Conservation (phyloP, 805 yeast species). For the Kluyveromyces dobzhanskii region DNA sequence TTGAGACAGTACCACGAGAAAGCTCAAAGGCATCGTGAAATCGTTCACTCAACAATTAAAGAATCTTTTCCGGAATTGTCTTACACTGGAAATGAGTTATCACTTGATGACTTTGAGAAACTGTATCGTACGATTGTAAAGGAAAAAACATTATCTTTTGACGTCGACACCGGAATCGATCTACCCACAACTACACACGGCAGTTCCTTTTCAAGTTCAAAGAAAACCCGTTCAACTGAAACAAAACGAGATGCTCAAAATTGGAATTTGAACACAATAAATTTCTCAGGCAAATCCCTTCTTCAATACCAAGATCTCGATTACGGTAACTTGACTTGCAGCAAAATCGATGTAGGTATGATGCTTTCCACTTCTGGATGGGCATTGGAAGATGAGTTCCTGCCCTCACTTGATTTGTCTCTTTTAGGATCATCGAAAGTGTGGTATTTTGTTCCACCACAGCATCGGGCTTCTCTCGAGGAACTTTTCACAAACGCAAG, state of each 20-base stretch:
- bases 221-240: background rate
- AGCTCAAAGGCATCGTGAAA: conserved; percentile 36
- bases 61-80: conserved; percentile 15
- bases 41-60: conserved; percentile 5
- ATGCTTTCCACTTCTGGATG: conserved; percentile 48
- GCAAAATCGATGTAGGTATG: conserved; percentile 45
- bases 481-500: conserved; percentile 18
- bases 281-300: conserved; percentile 41
- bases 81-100: conserved; percentile 10
- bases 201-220: conserved; percentile 31
- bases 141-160: conserved; percentile 24
- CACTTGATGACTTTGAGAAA: conserved; percentile 29
- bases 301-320: conserved; percentile 38
- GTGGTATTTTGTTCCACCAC: conserved; percentile 59
- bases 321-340: conserved; percentile 33
- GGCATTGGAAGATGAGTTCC: conserved; percentile 53
- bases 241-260: conserved; percentile 22
- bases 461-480: conserved; percentile 46
- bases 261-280: conserved; percentile 54
- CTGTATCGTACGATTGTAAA: conserved; percentile 36
- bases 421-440: conserved; percentile 47
- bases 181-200: conserved; percentile 33
- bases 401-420: conserved; percentile 44
- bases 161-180: conserved; percentile 31
- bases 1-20: conserved; percentile 53